Evolutionary conservation across 805 yeast genomes (phyloP).

Genomic region (Metschnikowia hibisci): DNA sequence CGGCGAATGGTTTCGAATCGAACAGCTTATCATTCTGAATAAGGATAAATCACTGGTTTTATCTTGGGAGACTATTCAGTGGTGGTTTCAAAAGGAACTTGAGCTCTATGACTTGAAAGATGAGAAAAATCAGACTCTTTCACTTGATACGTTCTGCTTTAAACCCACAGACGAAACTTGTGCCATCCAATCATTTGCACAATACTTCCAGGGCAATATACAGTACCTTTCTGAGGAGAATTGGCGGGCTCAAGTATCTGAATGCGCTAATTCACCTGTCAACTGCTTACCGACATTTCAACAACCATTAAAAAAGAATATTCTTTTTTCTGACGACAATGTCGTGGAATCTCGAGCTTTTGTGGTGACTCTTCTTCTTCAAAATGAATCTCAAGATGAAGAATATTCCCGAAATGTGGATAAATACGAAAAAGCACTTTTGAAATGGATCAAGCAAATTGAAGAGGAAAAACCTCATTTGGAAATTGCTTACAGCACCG

Average conservation of each 20-base stretch:
- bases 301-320: slow-evolving; percentile 74
- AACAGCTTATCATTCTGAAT: slow-evolving; percentile 64
- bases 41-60: slow-evolving; percentile 56
- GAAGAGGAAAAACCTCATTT: slow-evolving; percentile 53
- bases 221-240: slow-evolving; percentile 41
- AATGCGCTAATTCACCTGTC: slow-evolving; percentile 79
- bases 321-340: slow-evolving; percentile 54
- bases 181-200: slow-evolving; percentile 83
- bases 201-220: slow-evolving; percentile 72
- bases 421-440: slow-evolving; percentile 74
- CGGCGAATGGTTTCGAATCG: slow-evolving; percentile 89
- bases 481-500: slow-evolving; percentile 72
- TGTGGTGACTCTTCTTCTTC: slow-evolving; percentile 67
- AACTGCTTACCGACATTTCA: slow-evolving; percentile 86
- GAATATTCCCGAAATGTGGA: slow-evolving; percentile 36
- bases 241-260: slow-evolving; percentile 54
- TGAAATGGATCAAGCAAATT: slow-evolving; percentile 46
- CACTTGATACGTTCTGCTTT: slow-evolving; percentile 69
- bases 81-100: slow-evolving; percentile 87
- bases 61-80: slow-evolving; percentile 62
- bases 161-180: slow-evolving; percentile 79
- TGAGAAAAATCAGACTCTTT: slow-evolving; percentile 21
- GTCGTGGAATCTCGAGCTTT: slow-evolving; percentile 66
- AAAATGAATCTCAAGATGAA: slow-evolving; percentile 46
- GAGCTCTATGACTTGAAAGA: slow-evolving; percentile 34